These are phyloP conservation scores for Cryphonectria radicalis DNA, from an alignment of 2,329 filamentous ascomycete genomes.

Conservation along the genomic window DNA sequence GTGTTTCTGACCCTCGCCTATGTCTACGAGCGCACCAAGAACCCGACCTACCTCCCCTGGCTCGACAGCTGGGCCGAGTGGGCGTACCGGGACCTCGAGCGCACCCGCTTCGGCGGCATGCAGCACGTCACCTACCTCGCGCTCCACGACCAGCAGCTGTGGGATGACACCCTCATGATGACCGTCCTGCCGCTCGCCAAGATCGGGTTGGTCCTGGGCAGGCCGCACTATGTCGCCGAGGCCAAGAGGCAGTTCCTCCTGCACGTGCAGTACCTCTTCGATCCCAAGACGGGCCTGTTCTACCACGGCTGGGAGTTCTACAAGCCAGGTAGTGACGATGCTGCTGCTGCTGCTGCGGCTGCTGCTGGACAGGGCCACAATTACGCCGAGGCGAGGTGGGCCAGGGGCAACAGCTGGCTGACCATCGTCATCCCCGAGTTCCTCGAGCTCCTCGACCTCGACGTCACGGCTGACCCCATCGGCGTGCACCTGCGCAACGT, in stretches of 20 bases:
- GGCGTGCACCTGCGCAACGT: conserved; percentile 63
- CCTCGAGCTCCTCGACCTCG: conserved; percentile 70
- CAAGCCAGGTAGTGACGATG: conserved; percentile 31
- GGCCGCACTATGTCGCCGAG: conserved; percentile 76
- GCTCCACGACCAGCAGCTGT: conserved; percentile 74
- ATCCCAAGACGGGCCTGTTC: conserved; percentile 72
- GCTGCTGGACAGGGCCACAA: conserved; percentile 57
- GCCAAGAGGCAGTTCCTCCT: conserved; percentile 78
- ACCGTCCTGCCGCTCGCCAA: conserved; percentile 80
- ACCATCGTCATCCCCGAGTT: conserved; percentile 86
- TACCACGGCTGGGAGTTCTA: conserved; percentile 82
- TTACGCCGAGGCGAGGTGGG: conserved; percentile 63
- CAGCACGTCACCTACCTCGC: conserved; percentile 76
- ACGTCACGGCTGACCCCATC: conserved; percentile 63
- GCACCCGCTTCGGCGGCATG: conserved; percentile 73
- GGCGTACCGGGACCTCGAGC: conserved; percentile 76
- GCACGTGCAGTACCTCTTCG: conserved; percentile 79
- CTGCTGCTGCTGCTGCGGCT: conserved; percentile 43
- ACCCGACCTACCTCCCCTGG: conserved; percentile 74
- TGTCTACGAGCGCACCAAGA: conserved; percentile 75
- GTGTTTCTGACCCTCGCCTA: conserved; percentile 76
- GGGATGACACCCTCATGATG: conserved; percentile 91
- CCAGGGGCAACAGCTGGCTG: conserved; percentile 71
- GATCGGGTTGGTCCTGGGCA: conserved; percentile 71
- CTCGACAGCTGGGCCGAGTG: conserved; percentile 82